These are phyloP conservation scores for Cladobotryum protrusum DNA, from an alignment of 2,329 filamentous ascomycete species.

Conservation along the genomic window DNA sequence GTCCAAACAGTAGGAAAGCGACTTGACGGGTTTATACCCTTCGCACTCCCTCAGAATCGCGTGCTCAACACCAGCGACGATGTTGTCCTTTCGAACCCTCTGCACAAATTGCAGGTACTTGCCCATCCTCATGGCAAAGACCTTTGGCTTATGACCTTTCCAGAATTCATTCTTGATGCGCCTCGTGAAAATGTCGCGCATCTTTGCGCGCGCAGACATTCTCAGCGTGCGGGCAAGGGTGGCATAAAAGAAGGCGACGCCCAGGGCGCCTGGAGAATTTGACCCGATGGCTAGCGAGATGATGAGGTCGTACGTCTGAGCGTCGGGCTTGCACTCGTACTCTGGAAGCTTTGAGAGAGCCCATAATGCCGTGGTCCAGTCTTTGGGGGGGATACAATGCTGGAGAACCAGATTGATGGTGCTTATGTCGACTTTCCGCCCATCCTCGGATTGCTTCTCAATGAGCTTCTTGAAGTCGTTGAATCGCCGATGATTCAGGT, in stretches of 20 bases:
- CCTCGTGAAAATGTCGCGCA: slow-evolving; percentile 22
- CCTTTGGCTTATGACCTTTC: slow-evolving; percentile 18
- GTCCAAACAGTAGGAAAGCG: slow-evolving; percentile 22
- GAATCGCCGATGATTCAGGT: slow-evolving; percentile 16
- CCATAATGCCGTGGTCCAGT: slow-evolving; percentile 29
- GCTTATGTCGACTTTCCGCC: slow-evolving; percentile 20
- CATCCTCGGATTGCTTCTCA: slow-evolving; percentile 18
- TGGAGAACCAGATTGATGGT: slow-evolving; percentile 36
- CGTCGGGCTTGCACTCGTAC: slow-evolving; percentile 20
- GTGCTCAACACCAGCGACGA: slow-evolving; percentile 24
- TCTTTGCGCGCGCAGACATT: slow-evolving; percentile 16
- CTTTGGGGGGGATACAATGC: slow-evolving; percentile 19
- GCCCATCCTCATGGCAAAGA: slow-evolving; percentile 24
- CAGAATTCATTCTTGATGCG: slow-evolving; percentile 22
- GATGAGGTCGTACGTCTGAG: slow-evolving; percentile 31
- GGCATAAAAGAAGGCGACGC: slow-evolving; percentile 28
- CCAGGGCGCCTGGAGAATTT: slow-evolving; percentile 25
- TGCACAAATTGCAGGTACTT: slow-evolving; percentile 7
- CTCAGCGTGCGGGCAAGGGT: slow-evolving; percentile 26
- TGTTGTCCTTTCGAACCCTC: not conserved
- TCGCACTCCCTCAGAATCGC: slow-evolving; percentile 24
- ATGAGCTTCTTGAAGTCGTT: slow-evolving; percentile 25
- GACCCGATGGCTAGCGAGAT: slow-evolving; percentile 30
- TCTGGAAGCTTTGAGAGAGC: slow-evolving; percentile 21
- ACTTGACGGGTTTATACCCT: slow-evolving; percentile 22